Evolutionary conservation across 768 basidiomycete genomes (phyloP), one percentile per base, ranked within the genome.

Genomic region (Tylopilus sp.): DNA sequence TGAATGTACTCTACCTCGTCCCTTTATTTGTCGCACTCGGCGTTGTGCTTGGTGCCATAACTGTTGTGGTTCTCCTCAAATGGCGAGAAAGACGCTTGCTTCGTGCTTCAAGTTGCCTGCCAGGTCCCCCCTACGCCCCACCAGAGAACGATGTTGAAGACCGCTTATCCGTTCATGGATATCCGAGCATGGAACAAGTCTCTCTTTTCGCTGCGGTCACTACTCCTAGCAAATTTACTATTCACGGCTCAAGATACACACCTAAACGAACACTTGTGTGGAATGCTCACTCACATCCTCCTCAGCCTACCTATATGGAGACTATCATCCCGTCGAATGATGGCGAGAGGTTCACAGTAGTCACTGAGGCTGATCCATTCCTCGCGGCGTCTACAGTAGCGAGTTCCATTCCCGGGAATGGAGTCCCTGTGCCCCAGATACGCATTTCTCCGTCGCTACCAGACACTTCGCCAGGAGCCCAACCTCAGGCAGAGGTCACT

Each of bases 141-240:
- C 55, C 52, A n/a, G 64, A 50, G 43, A 52, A 49, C 2, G 63
- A 59, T 23, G 40, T 49, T 3, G 56, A 63, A 26, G 57, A 53
- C 25, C 48, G 22, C 15, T 35, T 60, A 8, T 53, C 56, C 26
- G 48, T 55, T n/a, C 50, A 56, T 17, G 51, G 35, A 25, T 36
- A 47, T 3, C 57, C 56, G n/a, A 66, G 65, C 20, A 68, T 61
- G 61, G 66, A 69, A 20, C 55, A 63, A 4, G 68, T 61, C 6
- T 51, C 63, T 5, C 59, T 66, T 26, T 57, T 59, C 41, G 51
- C 59, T 21, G 55, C 51, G 3, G 44, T 50, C 5, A 68, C 67
- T 17, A 68, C 67, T 17, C 69, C 67, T 3, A 68, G 67, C 45
- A 68, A 70, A 50, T 45, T 38, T 11, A 68, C 65, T 1, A 25